Percentiles rank a stretch among this genome's conserved stretches.
Evolutionary conservation across 2,329 filamentous ascomycete species (phyloP).

Genomic region (Trichoderma polysporum): DNA sequence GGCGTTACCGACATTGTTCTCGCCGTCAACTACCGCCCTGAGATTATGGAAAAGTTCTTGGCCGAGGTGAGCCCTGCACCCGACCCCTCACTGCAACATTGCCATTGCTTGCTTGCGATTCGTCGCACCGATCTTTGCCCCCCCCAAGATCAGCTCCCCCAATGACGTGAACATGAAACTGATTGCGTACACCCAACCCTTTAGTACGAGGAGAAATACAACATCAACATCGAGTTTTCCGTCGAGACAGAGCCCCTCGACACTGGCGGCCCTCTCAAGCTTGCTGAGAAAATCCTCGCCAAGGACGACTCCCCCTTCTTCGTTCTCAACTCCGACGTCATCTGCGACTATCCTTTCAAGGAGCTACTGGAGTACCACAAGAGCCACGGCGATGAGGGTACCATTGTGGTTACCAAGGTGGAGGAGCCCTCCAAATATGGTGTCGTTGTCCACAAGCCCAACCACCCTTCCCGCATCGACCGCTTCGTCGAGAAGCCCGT

Average conservation of each 20-base stretch:
- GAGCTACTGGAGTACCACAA: constrained; percentile 91
- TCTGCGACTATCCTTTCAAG: constrained; percentile 95
- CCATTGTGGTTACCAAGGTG: constrained; percentile 97
- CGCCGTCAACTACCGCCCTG: constrained; percentile 96
- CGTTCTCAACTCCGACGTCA: constrained; percentile 96
- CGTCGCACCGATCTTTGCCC: constrained; percentile 6
- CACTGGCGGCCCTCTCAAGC: constrained; percentile 91
- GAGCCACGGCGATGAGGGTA: constrained; percentile 89
- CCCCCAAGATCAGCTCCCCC: not conserved
- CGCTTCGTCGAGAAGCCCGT: constrained; percentile 99
- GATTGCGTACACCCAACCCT: not conserved
- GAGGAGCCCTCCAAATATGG: constrained; percentile 99
- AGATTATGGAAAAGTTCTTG: constrained; percentile 93
- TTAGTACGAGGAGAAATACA: constrained; percentile 86
- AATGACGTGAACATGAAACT: constrained; percentile 8
- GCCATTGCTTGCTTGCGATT: constrained; percentile 2
- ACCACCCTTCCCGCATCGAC: constrained; percentile 87
- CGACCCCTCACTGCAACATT: not conserved
- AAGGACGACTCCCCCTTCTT: constrained; percentile 97
- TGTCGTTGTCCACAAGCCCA: constrained; percentile 96
- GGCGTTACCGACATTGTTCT: constrained; percentile 97
- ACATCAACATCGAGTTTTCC: constrained; percentile 95
- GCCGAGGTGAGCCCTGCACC: constrained; percentile 64
- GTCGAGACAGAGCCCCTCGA: constrained; percentile 94
- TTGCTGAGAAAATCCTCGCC: constrained; percentile 85